These are phyloP conservation scores for Priceomyces haplophilus DNA, from an alignment of 805 yeast species.

Conservation along the genomic window DNA sequence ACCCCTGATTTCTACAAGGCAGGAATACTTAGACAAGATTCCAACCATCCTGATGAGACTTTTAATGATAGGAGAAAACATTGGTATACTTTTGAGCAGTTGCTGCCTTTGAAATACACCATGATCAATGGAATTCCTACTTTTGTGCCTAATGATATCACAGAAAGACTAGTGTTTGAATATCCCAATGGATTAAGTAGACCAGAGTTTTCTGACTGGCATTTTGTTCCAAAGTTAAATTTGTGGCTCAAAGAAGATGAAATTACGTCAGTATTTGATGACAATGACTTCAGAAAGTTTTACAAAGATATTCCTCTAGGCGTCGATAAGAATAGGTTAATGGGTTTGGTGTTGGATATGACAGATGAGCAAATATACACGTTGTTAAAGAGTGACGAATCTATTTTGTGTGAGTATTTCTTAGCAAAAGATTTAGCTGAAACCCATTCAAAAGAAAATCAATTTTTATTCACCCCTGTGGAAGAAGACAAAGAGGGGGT, in stretches of 20 bases:
- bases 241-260: conserved; percentile 17
- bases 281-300: conserved; percentile 4
- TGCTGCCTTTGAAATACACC: conserved; percentile 49
- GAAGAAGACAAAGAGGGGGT: not conserved
- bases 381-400: conserved; percentile 20
- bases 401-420: conserved; percentile 19
- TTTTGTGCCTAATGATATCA: conserved; percentile 9
- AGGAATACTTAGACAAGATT: conserved; percentile 1
- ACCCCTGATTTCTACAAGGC: conserved; percentile 8
- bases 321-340: conserved; percentile 12
- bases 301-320: not conserved
- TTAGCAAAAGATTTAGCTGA: conserved; percentile 15
- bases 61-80: conserved; percentile 55
- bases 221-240: conserved; percentile 15
- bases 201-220: conserved; percentile 15
- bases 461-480: conserved; percentile 13
- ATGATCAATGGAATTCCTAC: conserved; percentile 46
- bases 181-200: conserved; percentile 14
- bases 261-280: conserved; percentile 5
- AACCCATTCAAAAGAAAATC: conserved; percentile 18
- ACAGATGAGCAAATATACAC: conserved; percentile 21
- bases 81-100: conserved; percentile 40
- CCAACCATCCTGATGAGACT: conserved; percentile 17
- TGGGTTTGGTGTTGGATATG: conserved; percentile 18
- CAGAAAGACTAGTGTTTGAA: conserved; percentile 17